Conservation (phyloP, 2,329 filamentous ascomycete species). For the Arachnopeziza araneosa region DNA sequence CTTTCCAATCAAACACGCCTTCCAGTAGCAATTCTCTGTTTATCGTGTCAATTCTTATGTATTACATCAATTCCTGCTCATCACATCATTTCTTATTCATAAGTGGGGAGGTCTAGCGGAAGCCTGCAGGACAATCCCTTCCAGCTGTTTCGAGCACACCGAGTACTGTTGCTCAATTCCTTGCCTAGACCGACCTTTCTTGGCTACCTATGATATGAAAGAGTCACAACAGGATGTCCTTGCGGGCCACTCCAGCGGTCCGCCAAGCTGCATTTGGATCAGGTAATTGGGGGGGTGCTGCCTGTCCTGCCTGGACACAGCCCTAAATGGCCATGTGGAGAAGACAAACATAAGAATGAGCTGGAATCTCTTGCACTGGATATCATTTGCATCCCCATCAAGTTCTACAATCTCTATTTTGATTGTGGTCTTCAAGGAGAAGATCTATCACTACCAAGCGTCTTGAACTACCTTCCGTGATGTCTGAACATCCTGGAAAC, state of each 20-base stretch:
- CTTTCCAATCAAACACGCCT: no score
- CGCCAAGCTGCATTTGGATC: no score
- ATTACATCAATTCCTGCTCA: no score
- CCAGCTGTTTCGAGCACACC: neutral
- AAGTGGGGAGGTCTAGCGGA: neutral
- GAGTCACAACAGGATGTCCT: neutral
- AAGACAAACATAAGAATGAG: constrained; percentile 5
- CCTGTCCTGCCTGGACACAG: constrained; percentile 3
- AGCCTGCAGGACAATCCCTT: neutral
- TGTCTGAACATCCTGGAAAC: constrained; percentile 4
- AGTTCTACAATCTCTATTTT: neutral
- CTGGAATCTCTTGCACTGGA: neutral
- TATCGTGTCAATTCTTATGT: no score
- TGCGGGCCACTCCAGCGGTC: neutral
- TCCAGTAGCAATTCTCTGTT: no score
- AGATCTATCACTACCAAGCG: neutral
- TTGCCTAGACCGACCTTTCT: neutral
- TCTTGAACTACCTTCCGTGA: neutral
- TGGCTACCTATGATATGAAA: neutral
- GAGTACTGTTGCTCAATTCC: neutral
- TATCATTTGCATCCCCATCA: neutral
- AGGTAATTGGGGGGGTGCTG: neutral
- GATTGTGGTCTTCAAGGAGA: neutral
- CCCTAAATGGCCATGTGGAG: constrained; percentile 4
- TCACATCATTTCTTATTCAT: neutral